Conservation (phyloP, 2,329 filamentous ascomycete genomes). For the Ceratocystis eucalypticola region DNA sequence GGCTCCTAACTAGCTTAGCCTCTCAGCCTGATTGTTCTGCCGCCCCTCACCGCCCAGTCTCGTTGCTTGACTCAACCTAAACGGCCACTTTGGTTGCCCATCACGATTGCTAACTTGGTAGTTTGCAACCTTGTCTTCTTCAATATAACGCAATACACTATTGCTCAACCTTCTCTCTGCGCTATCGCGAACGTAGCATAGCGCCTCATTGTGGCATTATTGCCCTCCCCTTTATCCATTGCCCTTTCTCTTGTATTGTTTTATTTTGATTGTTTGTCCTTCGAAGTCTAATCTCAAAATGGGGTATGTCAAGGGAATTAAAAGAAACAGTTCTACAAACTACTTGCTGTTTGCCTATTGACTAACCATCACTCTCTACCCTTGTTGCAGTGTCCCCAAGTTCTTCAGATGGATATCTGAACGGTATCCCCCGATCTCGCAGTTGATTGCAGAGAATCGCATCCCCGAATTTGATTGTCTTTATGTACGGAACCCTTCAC, state of each 20-base stretch:
- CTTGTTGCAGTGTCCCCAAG: conserved; percentile 50
- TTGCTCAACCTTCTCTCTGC: not conserved
- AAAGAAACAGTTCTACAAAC: not conserved
- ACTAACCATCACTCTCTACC: conserved; percentile 1
- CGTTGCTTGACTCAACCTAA: not conserved
- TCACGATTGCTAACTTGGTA: not conserved
- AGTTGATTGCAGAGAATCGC: conserved; percentile 94
- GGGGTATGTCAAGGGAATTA: not conserved
- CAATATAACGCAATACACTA: not conserved
- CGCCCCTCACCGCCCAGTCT: conserved; percentile 11
- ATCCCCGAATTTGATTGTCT: conserved; percentile 98
- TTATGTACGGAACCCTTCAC: conserved; percentile 44
- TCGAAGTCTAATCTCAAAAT: not conserved
- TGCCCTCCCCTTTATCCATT: conserved; percentile 4
- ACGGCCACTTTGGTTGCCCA: not conserved
- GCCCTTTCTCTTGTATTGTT: not conserved
- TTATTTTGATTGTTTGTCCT: conserved; percentile 9
- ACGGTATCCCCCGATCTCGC: conserved; percentile 95
- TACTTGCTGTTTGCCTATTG: not conserved
- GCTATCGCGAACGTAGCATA: conserved; percentile 3
- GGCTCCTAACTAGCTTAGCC: not conserved
- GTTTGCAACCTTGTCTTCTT: conserved; percentile 3
- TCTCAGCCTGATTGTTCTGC: conserved; percentile 13
- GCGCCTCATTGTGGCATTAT: conserved; percentile 19
- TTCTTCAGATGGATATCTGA: conserved; percentile 99